Evolutionary conservation across 2,329 filamentous ascomycete genomes (phyloP), one percentile per base, ranked within the genome.

Genomic region (Immersiporthe knoxdaviesiana): DNA sequence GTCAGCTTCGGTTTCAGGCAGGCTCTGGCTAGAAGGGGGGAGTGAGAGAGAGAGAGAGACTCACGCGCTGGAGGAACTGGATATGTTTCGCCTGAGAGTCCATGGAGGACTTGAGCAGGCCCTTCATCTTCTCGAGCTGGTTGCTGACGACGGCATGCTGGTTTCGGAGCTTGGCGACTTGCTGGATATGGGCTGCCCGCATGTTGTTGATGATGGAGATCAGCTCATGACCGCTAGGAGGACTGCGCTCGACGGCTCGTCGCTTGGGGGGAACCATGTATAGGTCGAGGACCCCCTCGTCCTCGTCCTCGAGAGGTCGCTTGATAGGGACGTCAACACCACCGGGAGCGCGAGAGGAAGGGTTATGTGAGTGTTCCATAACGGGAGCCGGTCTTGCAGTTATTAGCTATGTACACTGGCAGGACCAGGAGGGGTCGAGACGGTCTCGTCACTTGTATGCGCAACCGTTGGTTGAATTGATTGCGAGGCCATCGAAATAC

Each of bases 121-220:
- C 74, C 59, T 76, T 75, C 32, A 80, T 73, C 60, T 80, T 77
- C 41, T 71, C 74, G 60, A 80, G 70, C 71, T 80, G 78, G 65
- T 76, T 76, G 67, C 72, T 76, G 67, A 80, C 77, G 62, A 71
- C 73, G 37, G 78, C 75, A 67, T 77, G 78, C 69, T 78, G 78
- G 21, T 75, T 73, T 47, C 77, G 77, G 68, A 80, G 75, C 54
- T 76, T 74, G 24, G 74, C 75, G 63, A 78, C 72, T 67, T 78
- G 76, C 67, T 79, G 77, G 60, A 77, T 75, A 69, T 79, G 77
- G 69, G 77, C 75, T 66, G 72, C 73, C 63, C 79, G 79, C 60
- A 79, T 74, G 71, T 78, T 73, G 47, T 79, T 73, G 67, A 80
- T 78, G 64, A 77, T 76, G 61, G 74, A 73, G 66, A 80, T 75